Conservation (phyloP, 495 filamentous ascomycete genomes). For the Penicillium chermesinum region DNA sequence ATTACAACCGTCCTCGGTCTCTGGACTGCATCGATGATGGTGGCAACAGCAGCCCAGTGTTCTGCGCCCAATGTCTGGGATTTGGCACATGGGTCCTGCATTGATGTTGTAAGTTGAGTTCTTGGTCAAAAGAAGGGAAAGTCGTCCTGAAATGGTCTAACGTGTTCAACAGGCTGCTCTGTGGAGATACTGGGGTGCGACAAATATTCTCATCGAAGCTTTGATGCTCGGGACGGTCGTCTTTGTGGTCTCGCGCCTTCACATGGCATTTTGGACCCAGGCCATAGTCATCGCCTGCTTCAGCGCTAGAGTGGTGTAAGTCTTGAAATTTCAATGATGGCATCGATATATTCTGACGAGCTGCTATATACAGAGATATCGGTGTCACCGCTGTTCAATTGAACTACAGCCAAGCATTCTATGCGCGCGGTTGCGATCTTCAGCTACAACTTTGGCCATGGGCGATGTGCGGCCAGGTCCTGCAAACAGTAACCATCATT, state of each 20-base stretch:
- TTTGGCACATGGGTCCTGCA: neutral
- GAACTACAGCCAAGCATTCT: neutral
- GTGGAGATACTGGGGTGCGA: neutral
- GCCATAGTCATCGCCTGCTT: neutral
- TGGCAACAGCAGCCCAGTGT: neutral
- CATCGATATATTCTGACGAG: neutral
- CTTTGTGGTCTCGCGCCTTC: neutral
- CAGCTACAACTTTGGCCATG: neutral
- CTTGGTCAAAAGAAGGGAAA: neutral
- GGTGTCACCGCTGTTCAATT: neutral
- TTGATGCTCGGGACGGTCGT: neutral
- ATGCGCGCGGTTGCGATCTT: neutral
- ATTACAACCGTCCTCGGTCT: neutral
- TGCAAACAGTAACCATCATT: neutral
- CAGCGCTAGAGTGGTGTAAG: neutral
- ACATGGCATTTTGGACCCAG: neutral
- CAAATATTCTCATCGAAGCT: neutral
- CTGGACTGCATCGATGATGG: neutral
- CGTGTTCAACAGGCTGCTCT: neutral
- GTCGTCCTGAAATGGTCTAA: neutral
- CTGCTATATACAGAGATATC: neutral
- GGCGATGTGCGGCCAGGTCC: constrained; percentile 1
- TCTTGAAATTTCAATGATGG: neutral
- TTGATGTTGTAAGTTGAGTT: neutral
- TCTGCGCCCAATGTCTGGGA: neutral